Base-by-base conservation (phyloP, 2,329 filamentous ascomycete species). In the Exophiala sideris region DNA sequence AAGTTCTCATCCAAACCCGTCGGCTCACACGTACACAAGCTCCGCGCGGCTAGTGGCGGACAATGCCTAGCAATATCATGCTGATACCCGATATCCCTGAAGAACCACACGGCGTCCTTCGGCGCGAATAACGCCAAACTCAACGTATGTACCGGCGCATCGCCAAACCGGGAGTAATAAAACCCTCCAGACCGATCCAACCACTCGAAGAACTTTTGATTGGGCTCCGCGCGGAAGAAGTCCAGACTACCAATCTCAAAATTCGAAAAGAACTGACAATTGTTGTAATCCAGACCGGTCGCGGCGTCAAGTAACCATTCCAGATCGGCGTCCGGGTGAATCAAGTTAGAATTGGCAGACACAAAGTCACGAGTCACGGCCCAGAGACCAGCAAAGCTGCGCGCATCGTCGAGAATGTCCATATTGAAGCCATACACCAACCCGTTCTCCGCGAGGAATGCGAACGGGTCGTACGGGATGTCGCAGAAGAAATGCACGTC, bases 401-500 rank as follows among this genome's bases (percentile, higher is more conserved):
- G 69, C 5, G 71, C 71, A 48, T 76, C 71, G 50, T 77, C 73
- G 24, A 79, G 66, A 39, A 76, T 72, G 20, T 74, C 73, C 65
- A 78, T 76, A 55, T 78, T 82, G 66, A 82, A 83, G 10, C 80
- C 71, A 45, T 73, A 73, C 29, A 65, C 67, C 52, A 70, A 66
- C 18, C 66, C 66, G 42, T 69, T 65, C 29, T 64, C 63, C 10
- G 62, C 52, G 63, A 73, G 67, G 56, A 67, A 66, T 21, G 59
- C 59, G 58, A 73, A 73, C 11, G 69, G 66, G 56, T 73, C 71
- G 62, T 73, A 73, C 29, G 65, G 59, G 39, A 73, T 67, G 50
- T 80, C 70, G 56, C 79, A 80, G 53, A 74, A 76, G 60, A 81
- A 81, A 41, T 79, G 73, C 5, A 83, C 81, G 52, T 81, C 79